phyloP scores from a whole-genome alignment of 2,329 filamentous ascomycete species.

The Diplodia corticola region DNA sequence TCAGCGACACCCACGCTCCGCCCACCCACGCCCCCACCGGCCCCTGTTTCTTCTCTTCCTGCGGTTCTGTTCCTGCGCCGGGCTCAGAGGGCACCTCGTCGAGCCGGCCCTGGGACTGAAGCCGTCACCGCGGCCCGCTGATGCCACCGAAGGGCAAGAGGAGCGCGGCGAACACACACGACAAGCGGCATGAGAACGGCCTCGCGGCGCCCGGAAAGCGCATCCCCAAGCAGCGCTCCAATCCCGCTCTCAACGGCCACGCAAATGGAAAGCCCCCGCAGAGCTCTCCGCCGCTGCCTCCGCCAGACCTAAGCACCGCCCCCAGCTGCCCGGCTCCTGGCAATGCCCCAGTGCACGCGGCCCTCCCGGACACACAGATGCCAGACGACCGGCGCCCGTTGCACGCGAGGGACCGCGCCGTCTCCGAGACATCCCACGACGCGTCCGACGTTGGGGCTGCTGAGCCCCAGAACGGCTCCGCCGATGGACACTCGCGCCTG shows the following conservation, averaged over 20 bases:
- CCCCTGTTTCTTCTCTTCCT: conserved; percentile 27
- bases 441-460: conserved; percentile 45
- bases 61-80: conserved; percentile 49
- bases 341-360: conserved; percentile 28
- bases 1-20: conserved; percentile 23
- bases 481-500: conserved; percentile 41
- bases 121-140: conserved; percentile 37
- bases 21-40: conserved; percentile 24
- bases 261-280: conserved; percentile 43
- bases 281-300: conserved; percentile 41
- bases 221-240: conserved; percentile 52
- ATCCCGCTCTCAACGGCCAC: conserved; percentile 47
- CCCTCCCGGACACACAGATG: conserved; percentile 17
- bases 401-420: conserved; percentile 41
- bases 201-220: conserved; percentile 76
- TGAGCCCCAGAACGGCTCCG: conserved; percentile 31
- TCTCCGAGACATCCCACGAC: conserved; percentile 48
- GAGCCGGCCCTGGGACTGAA: conserved; percentile 42
- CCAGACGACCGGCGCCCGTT: conserved; percentile 22
- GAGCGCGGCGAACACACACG: conserved; percentile 48
- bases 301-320: conserved; percentile 41
- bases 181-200: conserved; percentile 79
- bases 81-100: conserved; percentile 46
- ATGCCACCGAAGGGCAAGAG: conserved; percentile 53
- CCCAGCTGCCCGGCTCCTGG: conserved; percentile 37